phyloP scores from a whole-genome alignment of 2,329 filamentous ascomycete genomes.

The Capronia epimyces region DNA sequence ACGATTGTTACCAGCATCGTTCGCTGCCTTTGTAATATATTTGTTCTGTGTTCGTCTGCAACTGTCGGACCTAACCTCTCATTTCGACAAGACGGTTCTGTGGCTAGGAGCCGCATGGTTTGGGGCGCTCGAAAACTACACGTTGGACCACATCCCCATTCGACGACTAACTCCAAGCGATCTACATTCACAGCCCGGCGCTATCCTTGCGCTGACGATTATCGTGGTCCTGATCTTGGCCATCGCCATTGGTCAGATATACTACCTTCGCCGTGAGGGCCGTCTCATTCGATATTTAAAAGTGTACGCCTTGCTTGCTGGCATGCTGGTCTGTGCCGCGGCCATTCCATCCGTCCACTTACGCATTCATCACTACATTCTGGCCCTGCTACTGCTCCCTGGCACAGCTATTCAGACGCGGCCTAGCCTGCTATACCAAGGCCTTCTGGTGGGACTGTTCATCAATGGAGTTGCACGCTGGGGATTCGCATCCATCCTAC shows the following conservation, averaged over 20 bases:
- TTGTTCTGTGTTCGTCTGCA: conserved; percentile 49
- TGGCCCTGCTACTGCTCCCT: conserved; percentile 53
- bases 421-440: conserved; percentile 55
- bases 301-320: conserved; percentile 41
- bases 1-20: conserved; percentile 55
- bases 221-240: conserved; percentile 47
- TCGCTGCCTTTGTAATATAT: conserved; percentile 55
- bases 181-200: conserved; percentile 53
- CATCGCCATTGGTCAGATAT: conserved; percentile 53
- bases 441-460: conserved; percentile 56
- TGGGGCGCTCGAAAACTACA: conserved; percentile 58
- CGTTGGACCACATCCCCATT: conserved; percentile 58
- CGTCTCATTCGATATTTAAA: conserved; percentile 49
- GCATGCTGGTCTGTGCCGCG: conserved; percentile 40
- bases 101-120: conserved; percentile 59
- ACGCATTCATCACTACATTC: conserved; percentile 61
- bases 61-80: conserved; percentile 49
- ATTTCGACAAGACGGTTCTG: conserved; percentile 56
- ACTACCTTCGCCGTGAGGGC: conserved; percentile 53
- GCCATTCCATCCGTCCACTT: conserved; percentile 53
- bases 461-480: conserved; percentile 60
- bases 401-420: conserved; percentile 57
- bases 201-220: conserved; percentile 52
- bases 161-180: conserved; percentile 58
- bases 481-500: conserved; percentile 57